Conservation (phyloP, 257 asterid species). For the Ballota nigra region DNA sequence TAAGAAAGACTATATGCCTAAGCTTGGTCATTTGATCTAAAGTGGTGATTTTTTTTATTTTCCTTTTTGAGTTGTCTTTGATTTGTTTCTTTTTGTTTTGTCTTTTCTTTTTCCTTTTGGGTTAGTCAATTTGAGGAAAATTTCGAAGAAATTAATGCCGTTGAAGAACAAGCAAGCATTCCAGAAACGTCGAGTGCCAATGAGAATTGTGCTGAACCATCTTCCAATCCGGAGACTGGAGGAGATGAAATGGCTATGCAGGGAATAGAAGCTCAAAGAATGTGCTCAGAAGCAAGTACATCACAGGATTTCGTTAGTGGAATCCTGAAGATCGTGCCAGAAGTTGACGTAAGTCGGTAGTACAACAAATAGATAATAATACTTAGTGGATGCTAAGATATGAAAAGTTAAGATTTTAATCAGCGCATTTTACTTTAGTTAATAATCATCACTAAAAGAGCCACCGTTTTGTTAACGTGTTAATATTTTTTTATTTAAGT, state of each 20-base stretch:
- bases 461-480: background rate
- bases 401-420: background rate
- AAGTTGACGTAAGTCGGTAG: conserved; percentile 73
- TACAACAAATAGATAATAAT: background rate
- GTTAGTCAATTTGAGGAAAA: conserved; percentile 81
- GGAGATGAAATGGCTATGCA: conserved; percentile 43
- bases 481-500: background rate
- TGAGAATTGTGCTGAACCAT: conserved; percentile 41
- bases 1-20: background rate
- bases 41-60: background rate
- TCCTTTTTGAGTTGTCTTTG: background rate
- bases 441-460: background rate
- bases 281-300: conserved; percentile 52
- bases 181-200: conserved; percentile 54
- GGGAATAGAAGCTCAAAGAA: conserved; percentile 48
- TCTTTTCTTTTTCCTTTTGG: background rate
- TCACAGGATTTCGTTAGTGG: conserved; percentile 76
- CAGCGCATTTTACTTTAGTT: background rate
- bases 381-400: background rate
- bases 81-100: background rate
- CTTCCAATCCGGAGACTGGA: conserved; percentile 37
- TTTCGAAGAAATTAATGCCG: conserved; percentile 59
- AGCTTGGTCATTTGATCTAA: conserved; percentile 11
- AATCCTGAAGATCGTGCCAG: conserved; percentile 83
- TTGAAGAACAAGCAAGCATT: conserved; percentile 45